These are phyloP conservation scores for Hygrocybe punicea DNA, from an alignment of 768 basidiomycete genomes.

Conservation along the genomic window DNA sequence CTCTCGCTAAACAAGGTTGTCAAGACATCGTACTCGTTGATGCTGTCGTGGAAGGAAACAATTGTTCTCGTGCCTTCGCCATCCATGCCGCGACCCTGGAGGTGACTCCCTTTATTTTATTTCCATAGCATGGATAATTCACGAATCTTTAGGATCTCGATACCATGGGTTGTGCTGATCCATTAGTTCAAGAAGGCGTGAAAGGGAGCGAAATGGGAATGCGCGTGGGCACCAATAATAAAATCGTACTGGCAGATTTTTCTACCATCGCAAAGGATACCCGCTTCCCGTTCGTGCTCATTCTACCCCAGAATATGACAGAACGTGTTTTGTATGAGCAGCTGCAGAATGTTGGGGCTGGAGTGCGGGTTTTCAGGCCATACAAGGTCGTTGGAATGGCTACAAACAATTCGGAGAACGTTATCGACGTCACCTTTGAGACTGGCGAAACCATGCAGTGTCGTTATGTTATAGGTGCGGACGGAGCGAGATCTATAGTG, in stretches of 20 bases:
- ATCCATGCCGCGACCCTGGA: constrained; percentile 55
- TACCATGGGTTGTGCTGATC: constrained; percentile 40
- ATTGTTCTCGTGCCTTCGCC: constrained; percentile 42
- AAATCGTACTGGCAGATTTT: too few relatives aligned
- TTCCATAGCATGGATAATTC: background rate
- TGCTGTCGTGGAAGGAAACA: constrained; percentile 27
- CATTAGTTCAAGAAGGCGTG: constrained; percentile 37
- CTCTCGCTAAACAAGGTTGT: constrained; percentile 43
- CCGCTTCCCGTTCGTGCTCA: constrained; percentile 41
- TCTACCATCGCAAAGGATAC: constrained; percentile 38
- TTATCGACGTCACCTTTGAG: constrained; percentile 43
- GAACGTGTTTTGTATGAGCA: constrained; percentile 40
- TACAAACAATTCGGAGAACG: constrained; percentile 20
- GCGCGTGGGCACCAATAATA: constrained; percentile 28
- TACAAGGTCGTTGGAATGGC: constrained; percentile 40
- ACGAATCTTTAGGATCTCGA: constrained; percentile 42
- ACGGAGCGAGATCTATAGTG: constrained; percentile 48
- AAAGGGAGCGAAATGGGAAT: constrained; percentile 27
- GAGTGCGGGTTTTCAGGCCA: constrained; percentile 36
- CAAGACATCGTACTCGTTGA: constrained; percentile 46
- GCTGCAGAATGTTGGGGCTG: too few relatives aligned
- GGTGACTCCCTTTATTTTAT: constrained; percentile 8
- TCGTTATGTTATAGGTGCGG: constrained; percentile 50
- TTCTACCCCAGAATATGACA: constrained; percentile 44
- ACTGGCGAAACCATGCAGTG: constrained; percentile 43